These are phyloP conservation scores for Anthoceros angustus DNA, from an alignment of 225 moss, liverwort and hornwort genomes.

Conservation along the genomic window DNA sequence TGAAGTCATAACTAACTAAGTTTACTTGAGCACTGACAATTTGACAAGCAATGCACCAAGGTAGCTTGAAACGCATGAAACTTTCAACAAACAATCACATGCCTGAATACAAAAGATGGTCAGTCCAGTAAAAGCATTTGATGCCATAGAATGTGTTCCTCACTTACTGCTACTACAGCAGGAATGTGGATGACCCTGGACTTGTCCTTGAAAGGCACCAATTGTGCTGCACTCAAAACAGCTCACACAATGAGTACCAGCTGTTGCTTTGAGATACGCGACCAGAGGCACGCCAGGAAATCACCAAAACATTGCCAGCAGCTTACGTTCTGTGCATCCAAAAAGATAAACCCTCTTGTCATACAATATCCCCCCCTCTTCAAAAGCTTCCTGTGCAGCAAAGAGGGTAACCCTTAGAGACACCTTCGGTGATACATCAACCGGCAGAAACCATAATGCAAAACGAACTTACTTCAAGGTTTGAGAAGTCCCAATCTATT, in stretches of 20 bases:
- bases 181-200: constrained; percentile 74
- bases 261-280: too few species aligned
- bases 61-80: too few species aligned
- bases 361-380: constrained; percentile 46
- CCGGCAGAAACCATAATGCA: background rate
- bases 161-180: constrained; percentile 62
- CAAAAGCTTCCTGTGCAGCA: constrained; percentile 48
- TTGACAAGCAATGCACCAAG: too few species aligned
- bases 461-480: constrained; percentile 35
- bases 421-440: background rate
- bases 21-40: too few species aligned
- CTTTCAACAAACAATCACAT: too few species aligned
- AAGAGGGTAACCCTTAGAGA: background rate
- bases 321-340: constrained; percentile 86
- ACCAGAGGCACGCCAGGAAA: too few species aligned
- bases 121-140: background rate
- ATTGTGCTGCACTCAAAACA: constrained; percentile 37
- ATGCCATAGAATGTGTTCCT: background rate
- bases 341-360: constrained; percentile 72
- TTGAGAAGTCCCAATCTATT: constrained; percentile 69
- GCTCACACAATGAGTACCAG: background rate
- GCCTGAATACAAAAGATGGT: background rate
- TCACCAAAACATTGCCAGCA: background rate
- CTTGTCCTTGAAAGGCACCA: constrained; percentile 46
- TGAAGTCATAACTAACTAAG: too few species aligned